Base-by-base conservation (phyloP, 345 rosid species). In the Gossypium sturtianum region DNA sequence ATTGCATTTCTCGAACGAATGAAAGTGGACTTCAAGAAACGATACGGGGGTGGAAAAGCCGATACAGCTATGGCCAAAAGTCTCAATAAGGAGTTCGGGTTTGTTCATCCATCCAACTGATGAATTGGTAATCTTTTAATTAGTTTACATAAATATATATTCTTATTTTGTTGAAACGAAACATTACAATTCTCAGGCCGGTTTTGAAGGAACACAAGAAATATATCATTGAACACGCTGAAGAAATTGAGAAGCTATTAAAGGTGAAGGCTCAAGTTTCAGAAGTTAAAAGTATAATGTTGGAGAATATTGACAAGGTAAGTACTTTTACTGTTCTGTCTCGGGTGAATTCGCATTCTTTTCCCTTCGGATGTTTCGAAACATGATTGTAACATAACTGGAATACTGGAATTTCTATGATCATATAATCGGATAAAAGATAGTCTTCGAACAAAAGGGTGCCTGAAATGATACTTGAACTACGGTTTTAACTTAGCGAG, bases 211-310 rank as follows among this genome's bases (percentile, higher is more conserved):
- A 94, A 80, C 98, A 94, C 85, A 94, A 91, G 98, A 89, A 91
- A 74, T 92, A 92, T 77, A 91, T 94, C 9, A 86, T 88, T 60
- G 97, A 92, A n/a, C 98, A 92, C 20, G 93, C 97, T n/a, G 95
- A 91, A 71, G 98, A 94, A 80, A 94, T 94, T 48, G 98, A 91
- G 77, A 92, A 94, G 77, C 85, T 94, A 75, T 78, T 92, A 66
- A 94, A 94, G 85, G 98, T 94, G 43, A 92, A 94, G 83, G 97
- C 97, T 79, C 98, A 92, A 84, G 98, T 92, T 85, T 94, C 97
- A 53, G 95, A 92, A 85, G 98, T 94, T 58, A 90, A 92, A 88
- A 90, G 92, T 80, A 87, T 94, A 66, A 94, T 92, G 97, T 80
- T 90, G 78, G 98, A 91, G 82, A 94, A 92, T 80, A 92, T 94